Base-by-base conservation (phyloP, 331 rosid genomes). In the Ulmus americana region DNA sequence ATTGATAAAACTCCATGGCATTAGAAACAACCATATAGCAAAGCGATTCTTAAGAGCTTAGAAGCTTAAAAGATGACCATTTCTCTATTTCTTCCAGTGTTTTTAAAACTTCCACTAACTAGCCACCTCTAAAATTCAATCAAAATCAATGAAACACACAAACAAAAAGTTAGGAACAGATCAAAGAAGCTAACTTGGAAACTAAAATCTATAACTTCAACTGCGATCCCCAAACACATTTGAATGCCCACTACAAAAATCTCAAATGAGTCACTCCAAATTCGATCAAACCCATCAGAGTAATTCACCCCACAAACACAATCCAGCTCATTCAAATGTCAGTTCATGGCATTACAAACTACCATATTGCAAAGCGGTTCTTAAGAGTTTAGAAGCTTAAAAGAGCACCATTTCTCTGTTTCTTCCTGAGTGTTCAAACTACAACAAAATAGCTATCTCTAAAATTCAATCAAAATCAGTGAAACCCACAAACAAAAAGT, bases 171-270 rank as follows among this genome's bases (percentile, higher is more conserved):
- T 46, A 9, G n/a, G 10, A 10, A 8, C n/a, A 53, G 14, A 70
- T 22, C 16, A 53, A 59, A 5, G 12, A 20, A 50, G 68, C 76
- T 72, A 51, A 56, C 75, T 42, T 18, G 11, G 49, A 69, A 46
- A 46, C 12, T 10, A 9, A 46, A 46, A 46, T 46, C 13, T 10
- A 11, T 46, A 46, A 54, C 14, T 54, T 6, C 8, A 65, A 44
- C 28, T 49, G 52, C 49, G 83, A 67, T 70, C 76, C 45, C 68
- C 63, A 64, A 28, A 39, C 70, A 49, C 84, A 73, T 45, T 28
- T 35, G 16, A 28, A 43, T 48, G 45, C 39, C 48, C 55, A 59
- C 62, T 55, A 72, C 67, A 18, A 45, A 16, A 70, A 45, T 58
- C 55, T 51, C 82, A 70, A 9, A 45, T 63, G 64, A 70, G 49